Evolutionary conservation across 768 basidiomycete species (phyloP).

Genomic region (Panaeolus papilionaceus): DNA sequence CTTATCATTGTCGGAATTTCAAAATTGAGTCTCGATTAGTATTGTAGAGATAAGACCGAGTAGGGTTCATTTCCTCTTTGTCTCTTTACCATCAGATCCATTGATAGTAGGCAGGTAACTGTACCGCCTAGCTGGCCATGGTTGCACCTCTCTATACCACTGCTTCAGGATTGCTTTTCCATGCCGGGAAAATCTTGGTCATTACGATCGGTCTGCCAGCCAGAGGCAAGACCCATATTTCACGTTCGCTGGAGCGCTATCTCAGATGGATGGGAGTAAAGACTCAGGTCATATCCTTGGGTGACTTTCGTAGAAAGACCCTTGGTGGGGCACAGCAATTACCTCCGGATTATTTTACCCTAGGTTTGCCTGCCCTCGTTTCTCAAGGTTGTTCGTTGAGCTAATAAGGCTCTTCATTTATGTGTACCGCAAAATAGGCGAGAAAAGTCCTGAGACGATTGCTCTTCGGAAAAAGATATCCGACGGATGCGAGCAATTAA

Average conservation of each 20-base stretch:
- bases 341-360: slow-evolving; percentile 91
- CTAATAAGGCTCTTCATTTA: slow-evolving; percentile 1
- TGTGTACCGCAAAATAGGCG: slow-evolving; percentile 48
- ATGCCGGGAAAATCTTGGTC: slow-evolving; percentile 95
- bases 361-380: slow-evolving; percentile 55
- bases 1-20: slow-evolving; percentile 6
- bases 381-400: background rate
- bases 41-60: background rate
- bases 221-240: slow-evolving; percentile 96
- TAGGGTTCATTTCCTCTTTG: background rate
- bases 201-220: slow-evolving; percentile 94
- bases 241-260: slow-evolving; percentile 94
- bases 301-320: slow-evolving; percentile 91
- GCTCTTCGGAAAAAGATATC: slow-evolving; percentile 76
- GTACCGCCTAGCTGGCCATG: slow-evolving; percentile 49
- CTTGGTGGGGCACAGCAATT: slow-evolving; percentile 88
- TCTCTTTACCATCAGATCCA: background rate
- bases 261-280: slow-evolving; percentile 98
- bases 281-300: slow-evolving; percentile 92
- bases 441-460: slow-evolving; percentile 83
- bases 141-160: slow-evolving; percentile 97
- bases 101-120: slow-evolving; percentile 7
- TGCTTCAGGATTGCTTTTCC: slow-evolving; percentile 83
- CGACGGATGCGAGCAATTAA: slow-evolving; percentile 85
- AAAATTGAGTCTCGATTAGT: slow-evolving; percentile 11